phyloP scores from a whole-genome alignment of 202 grass and related monocot species.

The Elaeis oleifera region DNA sequence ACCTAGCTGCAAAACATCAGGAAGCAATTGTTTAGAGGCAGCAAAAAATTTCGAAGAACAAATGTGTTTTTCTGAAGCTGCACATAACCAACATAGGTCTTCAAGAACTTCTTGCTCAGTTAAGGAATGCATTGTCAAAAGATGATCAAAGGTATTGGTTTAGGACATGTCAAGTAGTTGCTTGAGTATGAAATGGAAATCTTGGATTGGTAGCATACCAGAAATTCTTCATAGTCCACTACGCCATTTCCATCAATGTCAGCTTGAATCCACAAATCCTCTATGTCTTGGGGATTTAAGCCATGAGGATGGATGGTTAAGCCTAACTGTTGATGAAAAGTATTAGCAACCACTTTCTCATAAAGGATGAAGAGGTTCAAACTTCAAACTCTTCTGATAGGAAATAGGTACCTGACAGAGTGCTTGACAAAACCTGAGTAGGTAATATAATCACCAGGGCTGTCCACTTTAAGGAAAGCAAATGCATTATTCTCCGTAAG shows the following conservation, averaged over 20 bases:
- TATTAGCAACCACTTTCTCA: conserved; percentile 13
- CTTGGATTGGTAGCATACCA: conserved; percentile 33
- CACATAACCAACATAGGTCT: no score
- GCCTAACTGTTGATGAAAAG: conserved; percentile 47
- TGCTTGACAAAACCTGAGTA: conserved; percentile 66
- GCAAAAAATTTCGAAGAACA: no score
- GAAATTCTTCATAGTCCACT: conserved; percentile 74
- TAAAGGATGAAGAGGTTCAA: conserved; percentile 15
- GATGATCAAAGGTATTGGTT: no score
- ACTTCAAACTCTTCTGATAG: conserved; percentile 7
- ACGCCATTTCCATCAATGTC: conserved; percentile 57
- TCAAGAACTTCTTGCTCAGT: not conserved
- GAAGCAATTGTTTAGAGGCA: not conserved
- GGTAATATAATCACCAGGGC: conserved; percentile 49
- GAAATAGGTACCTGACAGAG: conserved; percentile 51
- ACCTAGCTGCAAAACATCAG: conserved; percentile 33
- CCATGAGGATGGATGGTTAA: conserved; percentile 44
- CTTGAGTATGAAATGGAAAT: not conserved
- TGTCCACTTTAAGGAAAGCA: conserved; percentile 65
- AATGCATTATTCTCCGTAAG: conserved; percentile 63
- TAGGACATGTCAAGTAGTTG: no score
- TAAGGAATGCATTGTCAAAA: no score
- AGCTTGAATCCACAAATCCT: conserved; percentile 69
- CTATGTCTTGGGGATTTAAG: conserved; percentile 54
- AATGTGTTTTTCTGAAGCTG: no score